Conservation (phyloP, 148 eudicot species). For the Cornus florida region DNA sequence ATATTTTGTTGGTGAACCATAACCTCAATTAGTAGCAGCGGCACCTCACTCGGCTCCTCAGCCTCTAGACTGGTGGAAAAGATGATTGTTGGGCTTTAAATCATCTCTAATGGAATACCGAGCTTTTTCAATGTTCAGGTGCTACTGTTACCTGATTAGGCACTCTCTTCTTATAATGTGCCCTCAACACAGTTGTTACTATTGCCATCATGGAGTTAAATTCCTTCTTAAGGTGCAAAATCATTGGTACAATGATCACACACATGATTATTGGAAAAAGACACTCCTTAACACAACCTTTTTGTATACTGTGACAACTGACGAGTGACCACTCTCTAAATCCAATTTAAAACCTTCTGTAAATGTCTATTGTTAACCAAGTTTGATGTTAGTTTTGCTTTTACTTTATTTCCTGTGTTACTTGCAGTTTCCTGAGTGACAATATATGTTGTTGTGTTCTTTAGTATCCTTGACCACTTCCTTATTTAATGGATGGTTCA, state of each 20-base stretch:
- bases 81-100: not conserved
- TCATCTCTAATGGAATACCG: not conserved
- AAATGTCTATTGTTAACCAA: not conserved
- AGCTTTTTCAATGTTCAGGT: not conserved
- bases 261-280: not conserved
- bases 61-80: no score
- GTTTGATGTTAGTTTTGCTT: not conserved
- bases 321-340: no score
- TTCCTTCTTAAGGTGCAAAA: not conserved
- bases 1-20: not conserved
- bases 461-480: slow-evolving; percentile 4
- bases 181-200: not conserved
- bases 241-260: no score
- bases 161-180: not conserved
- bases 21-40: no score
- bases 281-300: not conserved
- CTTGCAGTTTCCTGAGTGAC: not conserved
- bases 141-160: not conserved
- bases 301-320: not conserved
- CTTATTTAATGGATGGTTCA: slow-evolving; percentile 23
- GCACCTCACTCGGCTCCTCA: no score
- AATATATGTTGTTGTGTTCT: slow-evolving; percentile 9
- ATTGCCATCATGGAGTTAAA: not conserved
- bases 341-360: no score
- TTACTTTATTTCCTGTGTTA: not conserved